A percentile compares a stretch with the other conserved stretches of the same genome.
Evolutionary conservation across 495 filamentous ascomycete species (phyloP).

Genomic region (Aspergillus panamensis): DNA sequence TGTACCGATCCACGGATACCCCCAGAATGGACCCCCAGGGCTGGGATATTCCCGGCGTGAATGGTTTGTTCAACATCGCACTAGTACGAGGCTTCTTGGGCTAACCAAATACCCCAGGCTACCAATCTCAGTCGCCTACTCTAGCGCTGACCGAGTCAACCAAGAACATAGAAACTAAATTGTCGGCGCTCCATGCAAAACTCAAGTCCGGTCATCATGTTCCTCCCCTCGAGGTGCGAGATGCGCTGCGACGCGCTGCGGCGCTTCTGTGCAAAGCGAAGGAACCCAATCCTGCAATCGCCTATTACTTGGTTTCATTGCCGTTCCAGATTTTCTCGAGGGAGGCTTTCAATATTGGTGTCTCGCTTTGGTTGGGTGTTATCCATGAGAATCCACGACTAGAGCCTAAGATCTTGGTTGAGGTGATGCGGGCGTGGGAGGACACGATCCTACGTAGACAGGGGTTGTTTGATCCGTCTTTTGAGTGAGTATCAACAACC

Average conservation of each 20-base stretch:
- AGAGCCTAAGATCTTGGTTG: constrained; percentile 75
- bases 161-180: constrained; percentile 27
- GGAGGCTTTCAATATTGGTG: constrained; percentile 89
- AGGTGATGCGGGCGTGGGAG: constrained; percentile 87
- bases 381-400: constrained; percentile 93
- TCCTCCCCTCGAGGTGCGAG: constrained; percentile 69
- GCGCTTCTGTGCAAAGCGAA: constrained; percentile 74
- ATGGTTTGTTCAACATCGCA: constrained; percentile 11
- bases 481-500: constrained; percentile 48
- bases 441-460: constrained; percentile 65
- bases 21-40: constrained; percentile 27
- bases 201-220: constrained; percentile 61
- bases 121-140: background rate
- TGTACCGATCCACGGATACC: constrained; percentile 77
- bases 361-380: constrained; percentile 92
- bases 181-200: constrained; percentile 61
- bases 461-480: constrained; percentile 74
- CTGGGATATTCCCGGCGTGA: constrained; percentile 11
- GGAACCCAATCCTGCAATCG: constrained; percentile 67
- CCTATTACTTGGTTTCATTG: constrained; percentile 81
- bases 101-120: constrained; percentile 10
- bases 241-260: constrained; percentile 77
- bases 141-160: constrained; percentile 19
- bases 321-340: constrained; percentile 92
- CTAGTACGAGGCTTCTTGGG: background rate